Base-by-base conservation (phyloP, 768 basidiomycete species). In the Collybia mongolica region DNA sequence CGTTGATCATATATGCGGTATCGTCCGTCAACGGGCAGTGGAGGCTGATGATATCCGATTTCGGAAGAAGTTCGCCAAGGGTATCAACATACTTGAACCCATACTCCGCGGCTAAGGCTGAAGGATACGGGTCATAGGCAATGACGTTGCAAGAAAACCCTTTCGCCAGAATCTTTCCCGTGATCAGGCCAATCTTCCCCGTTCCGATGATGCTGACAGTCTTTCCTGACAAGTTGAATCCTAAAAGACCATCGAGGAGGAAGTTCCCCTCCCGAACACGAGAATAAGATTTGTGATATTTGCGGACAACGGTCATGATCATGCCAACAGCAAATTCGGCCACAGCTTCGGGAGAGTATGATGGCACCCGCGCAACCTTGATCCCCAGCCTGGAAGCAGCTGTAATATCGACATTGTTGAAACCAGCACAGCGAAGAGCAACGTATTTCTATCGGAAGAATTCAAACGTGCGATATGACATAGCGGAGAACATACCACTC, bases 251-350 rank as follows among this genome's bases (percentile, higher is more conserved):
- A 44, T 75, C 73, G 35, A 75, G 68, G 35, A 75, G 67, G 59
- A 75, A 74, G 49, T 75, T 75, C 2, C 72, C 72, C 52, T 75
- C 73, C 6, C 73, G 71, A 1, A 75, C 72, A n/a, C 73, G 71
- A 42, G 67, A 66, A 54, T 71, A 73, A 8, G 73, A 71, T 53
- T 75, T 75, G 62, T 75, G 73, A 53, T 72, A 75, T 55, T 75
- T 75, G 51, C 73, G 69, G 8, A 73, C 60, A 37, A 75, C 70
- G 24, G 72, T 75, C 60, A 75, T 55, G 46, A 75, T 66, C 71
- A 74, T 75, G n/a, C 73, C 73, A 17, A 75, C 69, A 14, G 72
- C 63, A 56, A 75, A 75, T 53, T 75, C 73, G 14, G 73, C 73
- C 20, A 75, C 69, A 8, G 73, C 70, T 57, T 73, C 72, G 2